Base-by-base conservation (phyloP, 306 rosid genomes). In the Mucuna pruriens region DNA sequence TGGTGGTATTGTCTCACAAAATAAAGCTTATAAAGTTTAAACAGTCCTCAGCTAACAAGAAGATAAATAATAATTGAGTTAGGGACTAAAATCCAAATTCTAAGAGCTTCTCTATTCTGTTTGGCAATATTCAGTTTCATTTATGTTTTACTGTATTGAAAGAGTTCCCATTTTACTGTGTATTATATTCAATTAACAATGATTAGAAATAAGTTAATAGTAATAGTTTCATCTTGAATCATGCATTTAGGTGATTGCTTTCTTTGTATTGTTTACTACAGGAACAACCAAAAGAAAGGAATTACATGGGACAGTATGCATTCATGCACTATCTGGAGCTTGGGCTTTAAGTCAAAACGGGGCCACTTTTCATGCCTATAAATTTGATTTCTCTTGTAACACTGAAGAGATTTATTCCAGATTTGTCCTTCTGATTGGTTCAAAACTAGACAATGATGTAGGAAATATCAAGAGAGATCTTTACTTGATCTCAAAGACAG, bases 401-500 rank as follows among this genome's bases (percentile, higher is more conserved):
- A 45, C 51, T 42, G 16, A 13, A 13, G 51, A 45, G 51, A 13
- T 45, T 45, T 45, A 12, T 45, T 45, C n/a, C 4, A 4, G 51
- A 45, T 45, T 12, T 45, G 51, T 45, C 13, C 51, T 45, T 45
- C 17, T 45, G n/a, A 45, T 13, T 45, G 17, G 51, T 45, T 45
- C 51, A 45, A 13, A 45, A 45, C 51, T 45, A 45, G 51, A 45
- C 51, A 45, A 45, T 13, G n/a, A 45, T 10, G 51, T 45, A 49
- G 55, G 92, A 61, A 88, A 90, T 76, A 58, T 78, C 7, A 89
- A 85, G 60, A 64, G 77, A 58, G 92, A 87, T 51, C 97, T 92
- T 46, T 90, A 79, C 84, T 78, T 88, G 78, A 80, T 87, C 77
- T 70, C 92, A 13, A 92, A 87, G 89, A 84, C 55, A 38, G 94